Evolutionary conservation across 306 rosid species (phyloP), one percentile per base, ranked within the genome.

Genomic region (Quillaja saponaria): DNA sequence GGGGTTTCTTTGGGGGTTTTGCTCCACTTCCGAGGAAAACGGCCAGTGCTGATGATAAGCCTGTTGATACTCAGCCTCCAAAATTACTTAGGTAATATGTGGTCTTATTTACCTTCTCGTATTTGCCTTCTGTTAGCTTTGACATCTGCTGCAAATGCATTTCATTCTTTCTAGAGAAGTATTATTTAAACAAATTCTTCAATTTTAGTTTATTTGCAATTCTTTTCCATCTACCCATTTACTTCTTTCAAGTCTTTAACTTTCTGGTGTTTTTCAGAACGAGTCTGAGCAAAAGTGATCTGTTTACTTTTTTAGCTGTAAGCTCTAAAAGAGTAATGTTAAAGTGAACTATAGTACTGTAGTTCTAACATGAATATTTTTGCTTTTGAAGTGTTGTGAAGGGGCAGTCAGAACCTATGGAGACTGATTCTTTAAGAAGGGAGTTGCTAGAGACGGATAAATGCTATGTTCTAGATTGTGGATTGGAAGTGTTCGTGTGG

Each of bases 11-110:
- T 78, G 97, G 99, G 63, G 99, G 97, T 55, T 94, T 94, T 61
- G 99, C 99, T 75, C 99, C 99, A 66, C 99, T 94, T 80, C 97
- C 99, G 8, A 80, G 84, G 76, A 90, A 80, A 81, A 54, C 90
- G 66, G 78, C 73, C 63, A 72, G 77, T 51, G 85, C 76, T 49
- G 90, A 83, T 19, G 91, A 90, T 58, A 83, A 73, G 52, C 34
- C 28, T 66, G 44, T 68, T 72, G 86, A 73, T 71, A 80, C 90
- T 83, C 82, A 81, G 72, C 61, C 86, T 58, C 81, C 91, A 47
- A 85, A 80, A 63, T 72, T 94, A 60, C 76, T 87, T 53, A 38
- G 97, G 99, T 94, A 92, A 84, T 61, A 51, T 75, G 20, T n/a
- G 63, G 9, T 62, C 71, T 66, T 54, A 19, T 48, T 50, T 56